Evolutionary conservation across 441 rosid species (phyloP), one percentile per base, ranked within the genome.

Genomic region (Biscutella laevigata): DNA sequence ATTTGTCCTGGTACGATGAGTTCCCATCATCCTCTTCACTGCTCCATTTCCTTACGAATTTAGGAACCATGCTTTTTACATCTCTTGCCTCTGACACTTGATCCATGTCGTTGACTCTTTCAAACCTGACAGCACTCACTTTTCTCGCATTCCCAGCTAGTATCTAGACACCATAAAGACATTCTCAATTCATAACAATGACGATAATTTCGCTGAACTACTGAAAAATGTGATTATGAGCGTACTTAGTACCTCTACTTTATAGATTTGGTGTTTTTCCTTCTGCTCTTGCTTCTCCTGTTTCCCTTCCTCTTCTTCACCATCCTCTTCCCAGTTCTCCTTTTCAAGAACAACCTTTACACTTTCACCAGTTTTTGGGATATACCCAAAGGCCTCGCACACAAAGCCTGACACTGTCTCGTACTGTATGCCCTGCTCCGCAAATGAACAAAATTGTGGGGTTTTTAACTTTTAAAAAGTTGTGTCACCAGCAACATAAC

Each of bases 361-460:
- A 53, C 79, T 83, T 74, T 94, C 99, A 19, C 99, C 96, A 16
- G 96, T 94, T 81, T 88, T 77, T 30, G 97, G 99, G 57, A 94
- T 94, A 59, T 86, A 94, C 61, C 99, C 99, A 74, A 94, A 94
- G 68, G 87, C 91, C 71, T 94, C 99, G 1, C 99, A 88, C 44
- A 94, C 69, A 66, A 83, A 94, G 50, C 97, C 99, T 8, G 99
- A 94, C 12, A 89, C 99, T 9, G 97, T 89, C 85, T 94, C 97
- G 12, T 89, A 94, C 68, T 89, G 97, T 76, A 84, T 94, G 38
- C 76, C 99, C 99, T 94, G 80, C 38, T 43, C 56, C 14, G 53
- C 72, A 56, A 48, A 50, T 14, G 6, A 33, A 28, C 19, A 50
- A 48, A 42, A 33, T 15, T 21, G 19, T 41, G 13, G 45, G 4